A percentile compares a stretch with the other conserved stretches of the same genome.
Conservation (phyloP, 805 yeast species). For the Sugiyamaella lignohabitans region DNA sequence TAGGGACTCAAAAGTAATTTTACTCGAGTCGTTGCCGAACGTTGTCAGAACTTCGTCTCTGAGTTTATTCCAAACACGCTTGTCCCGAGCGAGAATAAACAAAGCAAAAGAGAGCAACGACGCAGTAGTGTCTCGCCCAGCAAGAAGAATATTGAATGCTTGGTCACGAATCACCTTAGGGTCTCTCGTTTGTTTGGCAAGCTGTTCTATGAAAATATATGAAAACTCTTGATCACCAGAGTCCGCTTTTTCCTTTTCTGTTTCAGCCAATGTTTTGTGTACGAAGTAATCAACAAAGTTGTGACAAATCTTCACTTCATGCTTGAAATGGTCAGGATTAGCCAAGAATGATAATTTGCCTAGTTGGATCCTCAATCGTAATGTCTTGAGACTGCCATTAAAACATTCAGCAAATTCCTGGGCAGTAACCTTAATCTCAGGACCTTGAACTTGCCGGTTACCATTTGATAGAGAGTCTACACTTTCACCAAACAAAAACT, state of each 20-base stretch:
- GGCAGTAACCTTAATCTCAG: conserved; percentile 17
- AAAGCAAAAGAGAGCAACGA: conserved; percentile 41
- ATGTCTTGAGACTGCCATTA: conserved; percentile 16
- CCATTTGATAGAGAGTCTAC: conserved; percentile 21
- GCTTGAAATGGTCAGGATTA: conserved; percentile 29
- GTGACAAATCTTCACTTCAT: conserved; percentile 29
- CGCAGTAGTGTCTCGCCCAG: conserved; percentile 54
- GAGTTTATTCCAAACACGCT: conserved; percentile 29
- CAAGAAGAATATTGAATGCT: conserved; percentile 44
- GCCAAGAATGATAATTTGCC: conserved; percentile 19
- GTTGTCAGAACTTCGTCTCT: conserved; percentile 35
- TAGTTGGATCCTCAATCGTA: conserved; percentile 14
- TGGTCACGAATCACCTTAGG: conserved; percentile 45
- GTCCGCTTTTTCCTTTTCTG: conserved; percentile 18
- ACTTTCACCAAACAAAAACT: conserved; percentile 30
- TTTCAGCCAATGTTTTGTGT: conserved; percentile 34
- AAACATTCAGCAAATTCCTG: conserved; percentile 25
- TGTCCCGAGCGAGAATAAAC: conserved; percentile 41
- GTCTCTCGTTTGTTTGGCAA: conserved; percentile 43
- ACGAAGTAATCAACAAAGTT: conserved; percentile 38
- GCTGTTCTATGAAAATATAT: conserved; percentile 43
- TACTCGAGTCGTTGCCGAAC: conserved; percentile 28
- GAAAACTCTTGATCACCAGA: conserved; percentile 25
- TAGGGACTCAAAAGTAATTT: conserved; percentile 41
- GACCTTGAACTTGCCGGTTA: conserved; percentile 14